Conservation (phyloP, 1,284 basidiomycete genomes). For the Ustilago trichophora region DNA sequence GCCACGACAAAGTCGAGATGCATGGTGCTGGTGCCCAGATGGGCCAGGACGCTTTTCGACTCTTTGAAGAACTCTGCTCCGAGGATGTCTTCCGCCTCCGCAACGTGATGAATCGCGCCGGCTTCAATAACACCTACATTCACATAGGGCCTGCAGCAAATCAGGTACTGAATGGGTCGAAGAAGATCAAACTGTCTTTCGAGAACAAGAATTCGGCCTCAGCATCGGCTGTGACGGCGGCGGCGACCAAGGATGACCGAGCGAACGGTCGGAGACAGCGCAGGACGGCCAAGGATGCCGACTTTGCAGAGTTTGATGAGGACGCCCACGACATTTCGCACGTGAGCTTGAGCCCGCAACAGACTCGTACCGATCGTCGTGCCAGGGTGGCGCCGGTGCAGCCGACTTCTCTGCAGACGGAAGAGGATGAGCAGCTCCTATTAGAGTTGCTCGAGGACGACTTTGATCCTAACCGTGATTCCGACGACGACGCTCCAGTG, state of each 20-base stretch:
- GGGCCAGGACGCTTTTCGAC: constrained; percentile 72
- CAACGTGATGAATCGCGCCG: constrained; percentile 61
- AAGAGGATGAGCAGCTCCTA: constrained; percentile 6
- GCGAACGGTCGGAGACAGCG: too few species aligned
- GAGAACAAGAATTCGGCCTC: constrained; percentile 26
- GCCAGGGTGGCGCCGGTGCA: neutral
- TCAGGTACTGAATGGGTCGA: constrained; percentile 31
- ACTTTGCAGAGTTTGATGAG: constrained; percentile 38
- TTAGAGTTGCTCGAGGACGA: constrained; percentile 27
- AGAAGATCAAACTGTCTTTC: constrained; percentile 51
- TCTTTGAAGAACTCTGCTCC: constrained; percentile 73
- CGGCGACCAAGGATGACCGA: constrained; percentile 13
- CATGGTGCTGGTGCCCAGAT: constrained; percentile 73
- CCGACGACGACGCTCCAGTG: constrained; percentile 25
- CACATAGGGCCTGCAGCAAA: constrained; percentile 25
- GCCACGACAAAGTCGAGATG: constrained; percentile 70
- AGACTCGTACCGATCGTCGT: neutral
- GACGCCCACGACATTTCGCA: constrained; percentile 51
- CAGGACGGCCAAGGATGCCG: constrained; percentile 14
- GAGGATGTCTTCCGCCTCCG: constrained; percentile 68
- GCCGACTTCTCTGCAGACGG: constrained; percentile 4
- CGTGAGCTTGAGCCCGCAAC: constrained; percentile 28
- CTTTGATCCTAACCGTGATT: constrained; percentile 13
- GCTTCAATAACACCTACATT: constrained; percentile 67
- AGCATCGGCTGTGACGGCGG: constrained; percentile 12